Conservation (phyloP, 306 rosid genomes). For the Adenanthera pavonina region DNA sequence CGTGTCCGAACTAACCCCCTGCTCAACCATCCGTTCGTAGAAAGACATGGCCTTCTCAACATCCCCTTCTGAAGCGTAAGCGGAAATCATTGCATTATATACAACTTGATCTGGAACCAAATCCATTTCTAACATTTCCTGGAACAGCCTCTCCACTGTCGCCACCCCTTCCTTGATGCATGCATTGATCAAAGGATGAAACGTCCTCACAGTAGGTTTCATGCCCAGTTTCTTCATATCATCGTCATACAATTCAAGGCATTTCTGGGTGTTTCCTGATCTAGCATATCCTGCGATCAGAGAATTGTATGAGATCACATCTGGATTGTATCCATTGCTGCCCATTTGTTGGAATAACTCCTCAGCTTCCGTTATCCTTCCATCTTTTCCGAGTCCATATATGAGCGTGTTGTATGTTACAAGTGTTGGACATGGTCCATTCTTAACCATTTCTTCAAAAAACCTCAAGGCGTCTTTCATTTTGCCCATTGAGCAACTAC, state of each 20-base stretch:
- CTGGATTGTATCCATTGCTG: constrained; percentile 56
- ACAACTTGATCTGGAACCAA: constrained; percentile 66
- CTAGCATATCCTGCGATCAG: constrained; percentile 74
- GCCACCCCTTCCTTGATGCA: constrained; percentile 59
- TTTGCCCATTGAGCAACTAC: constrained; percentile 58
- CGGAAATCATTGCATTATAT: constrained; percentile 61
- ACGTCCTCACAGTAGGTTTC: constrained; percentile 69
- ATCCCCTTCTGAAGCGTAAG: constrained; percentile 65
- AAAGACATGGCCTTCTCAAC: constrained; percentile 58
- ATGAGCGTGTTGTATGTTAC: constrained; percentile 74
- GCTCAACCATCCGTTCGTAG: constrained; percentile 61
- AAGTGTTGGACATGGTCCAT: constrained; percentile 64
- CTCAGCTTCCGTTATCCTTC: constrained; percentile 68
- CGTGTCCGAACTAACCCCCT: constrained; percentile 63
- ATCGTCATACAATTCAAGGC: constrained; percentile 64
- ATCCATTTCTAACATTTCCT: constrained; percentile 63
- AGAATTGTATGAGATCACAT: constrained; percentile 84
- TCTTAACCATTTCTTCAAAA: constrained; percentile 62
- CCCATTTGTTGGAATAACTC: constrained; percentile 51
- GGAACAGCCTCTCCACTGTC: constrained; percentile 53
- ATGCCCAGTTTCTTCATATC: constrained; percentile 64
- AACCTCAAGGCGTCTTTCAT: constrained; percentile 61
- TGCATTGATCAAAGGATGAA: constrained; percentile 66
- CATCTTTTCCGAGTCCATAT: constrained; percentile 72
- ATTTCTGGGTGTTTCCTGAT: constrained; percentile 53